Evolutionary conservation across 2,329 filamentous ascomycete genomes (phyloP), one percentile per base, ranked within the genome.

Genomic region (Epichloe brachyelytri): DNA sequence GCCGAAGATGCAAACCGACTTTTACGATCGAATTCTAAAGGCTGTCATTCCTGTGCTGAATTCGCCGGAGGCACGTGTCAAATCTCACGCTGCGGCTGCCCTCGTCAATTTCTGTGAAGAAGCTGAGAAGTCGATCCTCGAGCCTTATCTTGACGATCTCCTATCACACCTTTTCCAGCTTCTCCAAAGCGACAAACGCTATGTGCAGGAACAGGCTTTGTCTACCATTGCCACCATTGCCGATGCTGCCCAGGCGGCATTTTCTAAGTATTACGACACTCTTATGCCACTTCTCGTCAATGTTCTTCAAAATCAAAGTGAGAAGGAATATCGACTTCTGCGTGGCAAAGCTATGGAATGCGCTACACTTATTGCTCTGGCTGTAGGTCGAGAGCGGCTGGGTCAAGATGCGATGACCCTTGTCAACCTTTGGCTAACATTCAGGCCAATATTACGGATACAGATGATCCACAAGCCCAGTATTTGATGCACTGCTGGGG

Each of bases 401-500:
- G 90, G 88, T 10, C 77, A 79, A 56, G 91, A 98, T 69, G 90
- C 91, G 4, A 77, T 93, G 70, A 85, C 82, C 41, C 75, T 98
- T 40, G 91, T 97, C 19, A 83, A 95, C 60, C 77, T 96, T 77
- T 98, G 49, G 90, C 86, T 49, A 82, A 80, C 55, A 95, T 97
- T 51, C 93, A 98, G 67, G 77, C 82, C 59, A 85, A 78, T 63
- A 93, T 97, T 55, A 85, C 83, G 4, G 93, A 98, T 61, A 72
- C 89, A 1, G 93, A 98, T 60, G 93, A 98, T 63, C 93, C 93
- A 39, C 93, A 98, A 68, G 86, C 89, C 15, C 91, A 95, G 62
- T 98, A 98, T 66, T 78, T 98, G 37, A 87, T 98, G 70, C 93
- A 98, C 75, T 98, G 93, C 72, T 98, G 93, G 93, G 93, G 93